These are phyloP conservation scores for Plantago elongata DNA, from an alignment of 257 asterid species.

Conservation along the genomic window DNA sequence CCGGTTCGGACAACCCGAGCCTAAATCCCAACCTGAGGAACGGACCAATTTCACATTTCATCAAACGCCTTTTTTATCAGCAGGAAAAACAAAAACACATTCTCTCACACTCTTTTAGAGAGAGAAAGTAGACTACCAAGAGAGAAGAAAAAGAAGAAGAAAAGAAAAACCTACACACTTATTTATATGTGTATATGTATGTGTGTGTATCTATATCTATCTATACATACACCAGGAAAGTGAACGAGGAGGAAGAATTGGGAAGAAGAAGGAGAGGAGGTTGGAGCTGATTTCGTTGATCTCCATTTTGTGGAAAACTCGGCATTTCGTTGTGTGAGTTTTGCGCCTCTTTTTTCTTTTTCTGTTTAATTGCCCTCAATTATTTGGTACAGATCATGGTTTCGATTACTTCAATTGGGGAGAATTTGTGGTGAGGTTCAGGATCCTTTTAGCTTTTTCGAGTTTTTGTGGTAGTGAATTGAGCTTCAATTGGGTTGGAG, in stretches of 20 bases:
- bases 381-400: slow-evolving; percentile 42
- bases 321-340: slow-evolving; percentile 31
- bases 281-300: slow-evolving; percentile 41
- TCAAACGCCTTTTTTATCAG: slow-evolving; percentile 17
- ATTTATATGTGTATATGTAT: neutral
- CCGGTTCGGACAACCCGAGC: slow-evolving; percentile 27
- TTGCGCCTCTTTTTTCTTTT: slow-evolving; percentile 20
- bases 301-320: slow-evolving; percentile 32
- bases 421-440: slow-evolving; percentile 27
- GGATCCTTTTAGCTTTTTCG: slow-evolving; percentile 13
- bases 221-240: neutral
- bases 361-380: slow-evolving; percentile 15
- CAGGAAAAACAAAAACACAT: slow-evolving; percentile 24
- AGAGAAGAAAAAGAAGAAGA: slow-evolving; percentile 22
- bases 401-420: slow-evolving; percentile 19
- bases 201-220: slow-evolving; percentile 19
- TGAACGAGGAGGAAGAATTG: slow-evolving; percentile 22
- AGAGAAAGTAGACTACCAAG: slow-evolving; percentile 33
- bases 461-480: slow-evolving; percentile 23
- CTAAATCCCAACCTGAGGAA: slow-evolving; percentile 32
- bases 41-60: slow-evolving; percentile 23
- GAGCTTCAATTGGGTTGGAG: slow-evolving; percentile 26
- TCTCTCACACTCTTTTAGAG: slow-evolving; percentile 36
- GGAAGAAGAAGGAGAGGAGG: slow-evolving; percentile 22
- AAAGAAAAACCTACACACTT: neutral